Evolutionary conservation across 441 rosid species (phyloP).

Genomic region (Hura crepitans): DNA sequence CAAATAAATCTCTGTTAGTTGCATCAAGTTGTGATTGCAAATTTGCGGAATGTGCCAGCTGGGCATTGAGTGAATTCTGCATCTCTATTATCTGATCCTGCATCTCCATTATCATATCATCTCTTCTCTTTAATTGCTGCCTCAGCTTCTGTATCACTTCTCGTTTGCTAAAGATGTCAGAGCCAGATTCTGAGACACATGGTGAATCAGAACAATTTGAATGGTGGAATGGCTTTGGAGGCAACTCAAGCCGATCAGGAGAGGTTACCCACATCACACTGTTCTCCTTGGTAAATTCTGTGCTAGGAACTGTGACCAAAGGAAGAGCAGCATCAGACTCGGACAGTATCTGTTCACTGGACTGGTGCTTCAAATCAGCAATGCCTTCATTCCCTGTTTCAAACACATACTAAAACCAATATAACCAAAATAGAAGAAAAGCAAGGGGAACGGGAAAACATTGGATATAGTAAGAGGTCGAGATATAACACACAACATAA

Average conservation of each 20-base stretch:
- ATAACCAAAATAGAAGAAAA: conserved; percentile 17
- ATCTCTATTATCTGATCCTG: conserved; percentile 80
- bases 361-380: conserved; percentile 39
- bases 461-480: background rate
- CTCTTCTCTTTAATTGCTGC: conserved; percentile 93
- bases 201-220: conserved; percentile 92
- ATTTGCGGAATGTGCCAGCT: conserved; percentile 56
- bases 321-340: conserved; percentile 58
- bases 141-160: conserved; percentile 92
- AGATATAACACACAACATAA: background rate
- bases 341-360: conserved; percentile 43
- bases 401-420: conserved; percentile 16
- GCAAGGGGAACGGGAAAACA: background rate
- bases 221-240: conserved; percentile 79
- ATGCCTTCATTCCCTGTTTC: conserved; percentile 52
- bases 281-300: conserved; percentile 62
- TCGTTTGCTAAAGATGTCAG: conserved; percentile 89
- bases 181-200: conserved; percentile 90
- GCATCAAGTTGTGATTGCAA: conserved; percentile 75
- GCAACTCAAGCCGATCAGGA: conserved; percentile 81
- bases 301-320: conserved; percentile 62
- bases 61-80: conserved; percentile 67
- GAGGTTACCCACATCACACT: conserved; percentile 78
- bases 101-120: conserved; percentile 93
- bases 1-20: conserved; percentile 67